phyloP scores from a whole-genome alignment of 73 alveolate species.

The Symbiodinium natans region DNA sequence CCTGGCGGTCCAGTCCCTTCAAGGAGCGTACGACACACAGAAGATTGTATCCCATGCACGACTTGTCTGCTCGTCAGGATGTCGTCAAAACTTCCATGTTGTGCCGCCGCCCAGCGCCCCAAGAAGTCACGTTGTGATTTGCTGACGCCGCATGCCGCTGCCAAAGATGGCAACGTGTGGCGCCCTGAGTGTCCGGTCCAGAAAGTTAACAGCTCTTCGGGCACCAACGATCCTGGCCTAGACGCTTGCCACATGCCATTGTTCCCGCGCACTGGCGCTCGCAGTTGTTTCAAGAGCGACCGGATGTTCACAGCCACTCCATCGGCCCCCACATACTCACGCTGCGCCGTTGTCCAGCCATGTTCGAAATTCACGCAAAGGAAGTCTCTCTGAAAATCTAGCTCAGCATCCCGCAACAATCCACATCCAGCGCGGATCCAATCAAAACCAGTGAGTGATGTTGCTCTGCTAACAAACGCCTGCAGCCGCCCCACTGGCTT shows the following conservation, averaged over 20 bases:
- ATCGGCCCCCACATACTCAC: neutral
- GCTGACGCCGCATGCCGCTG: neutral
- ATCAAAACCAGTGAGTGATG: neutral
- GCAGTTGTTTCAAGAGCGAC: neutral
- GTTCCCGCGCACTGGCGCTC: neutral
- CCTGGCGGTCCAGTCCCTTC: neutral
- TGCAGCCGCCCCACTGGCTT: too few species aligned
- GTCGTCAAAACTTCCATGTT: neutral
- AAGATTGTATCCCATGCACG: neutral
- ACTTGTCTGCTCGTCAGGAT: neutral
- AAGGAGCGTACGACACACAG: neutral
- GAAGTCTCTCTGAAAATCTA: neutral
- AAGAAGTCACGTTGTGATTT: neutral
- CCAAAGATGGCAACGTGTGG: neutral
- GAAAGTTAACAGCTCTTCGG: neutral
- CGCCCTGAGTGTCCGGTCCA: neutral
- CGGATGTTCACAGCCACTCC: neutral
- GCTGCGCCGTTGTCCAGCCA: neutral
- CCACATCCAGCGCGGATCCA: neutral
- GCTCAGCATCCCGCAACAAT: neutral
- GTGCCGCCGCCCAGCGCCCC: slow-evolving; percentile 10
- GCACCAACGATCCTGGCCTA: neutral
- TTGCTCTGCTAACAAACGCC: too few species aligned
- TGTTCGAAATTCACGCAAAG: too few species aligned
- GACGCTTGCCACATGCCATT: neutral